Evolutionary conservation across 768 basidiomycete species (phyloP).

Genomic region (Macrolepiota albuminosa): DNA sequence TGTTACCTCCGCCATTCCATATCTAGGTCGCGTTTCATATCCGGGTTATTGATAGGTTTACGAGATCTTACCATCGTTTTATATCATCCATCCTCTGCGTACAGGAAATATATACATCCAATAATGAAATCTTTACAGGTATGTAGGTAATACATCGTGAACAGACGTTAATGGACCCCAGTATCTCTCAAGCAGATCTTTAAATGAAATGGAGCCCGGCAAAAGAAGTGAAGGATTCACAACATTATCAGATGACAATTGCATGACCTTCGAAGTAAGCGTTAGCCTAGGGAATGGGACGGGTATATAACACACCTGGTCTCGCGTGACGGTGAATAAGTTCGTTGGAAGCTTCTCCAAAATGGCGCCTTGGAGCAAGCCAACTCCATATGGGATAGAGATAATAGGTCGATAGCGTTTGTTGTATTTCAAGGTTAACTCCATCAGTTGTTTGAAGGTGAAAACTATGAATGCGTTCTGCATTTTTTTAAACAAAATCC

Average conservation of each 20-base stretch:
- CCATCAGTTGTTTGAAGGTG: conserved; percentile 65
- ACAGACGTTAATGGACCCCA: conserved; percentile 41
- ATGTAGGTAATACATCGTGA: conserved; percentile 52
- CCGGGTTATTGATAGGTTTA: too few relatives aligned
- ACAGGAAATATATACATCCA: neutral
- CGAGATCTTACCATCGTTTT: neutral
- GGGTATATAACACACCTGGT: conserved; percentile 42
- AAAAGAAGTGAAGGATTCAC: conserved; percentile 28
- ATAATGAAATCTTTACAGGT: conserved; percentile 23
- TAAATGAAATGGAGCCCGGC: conserved; percentile 28
- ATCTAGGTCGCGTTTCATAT: too few relatives aligned
- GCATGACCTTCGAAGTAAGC: conserved; percentile 44
- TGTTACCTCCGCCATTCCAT: too few relatives aligned
- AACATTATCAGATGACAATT: conserved; percentile 57
- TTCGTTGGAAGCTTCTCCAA: conserved; percentile 60
- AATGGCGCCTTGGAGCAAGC: conserved; percentile 59
- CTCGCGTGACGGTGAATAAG: conserved; percentile 64
- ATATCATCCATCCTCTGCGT: neutral
- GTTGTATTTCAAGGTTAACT: conserved; percentile 52
- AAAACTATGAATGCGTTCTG: conserved; percentile 39
- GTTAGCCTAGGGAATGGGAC: neutral
- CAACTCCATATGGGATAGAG: conserved; percentile 58
- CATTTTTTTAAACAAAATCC: neutral
- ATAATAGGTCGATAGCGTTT: conserved; percentile 52
- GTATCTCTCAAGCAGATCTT: conserved; percentile 33